Evolutionary conservation across 78 protist genomes (phyloP), one percentile per base, ranked within the genome.

Genomic region (Tieghemostelium lacteum): DNA sequence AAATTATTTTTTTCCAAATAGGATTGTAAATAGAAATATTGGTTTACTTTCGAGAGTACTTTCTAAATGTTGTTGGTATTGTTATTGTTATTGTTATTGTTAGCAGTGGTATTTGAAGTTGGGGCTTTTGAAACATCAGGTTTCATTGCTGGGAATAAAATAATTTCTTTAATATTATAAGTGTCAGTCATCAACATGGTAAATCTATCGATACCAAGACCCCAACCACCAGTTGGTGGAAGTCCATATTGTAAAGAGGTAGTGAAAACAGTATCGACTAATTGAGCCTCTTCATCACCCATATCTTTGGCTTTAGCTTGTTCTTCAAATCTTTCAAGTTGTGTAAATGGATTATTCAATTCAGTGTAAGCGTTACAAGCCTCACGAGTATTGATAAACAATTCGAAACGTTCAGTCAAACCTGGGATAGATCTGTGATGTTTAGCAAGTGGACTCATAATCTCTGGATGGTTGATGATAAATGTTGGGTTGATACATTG

Each of bases 81-180:
- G 63, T 57, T 14, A 57, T 14, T 57, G 63, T n/a, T 57, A 57
- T 57, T n/a, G 63, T 57, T n/a, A 16, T 57, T n/a, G 4, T 57
- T 57, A 4, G 6, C 16, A n/a, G 6, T 57, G 52, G 52, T 45
- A 6, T 45, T 45, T 10, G 6, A 45, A 45, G n/a, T n/a, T n/a
- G n/a, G n/a, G n/a, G n/a, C n/a, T n/a, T n/a, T n/a, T 26, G 19
- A 58, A 40, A 37, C 55, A 37, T 31, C 76, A 49, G 76, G 76
- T 50, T 95, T 96, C 99, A 99, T 98, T 29, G 99, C 99, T n/a
- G 99, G 99, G 99, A 99, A 99, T 42, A 98, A 94, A n/a, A 98
- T 85, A 17, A 98, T 99, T 88, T 99, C 99, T 96, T 87, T 98
- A 98, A 99, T 99, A 89, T 95, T 97, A 66, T 55, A 66, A 31